phyloP scores from a whole-genome alignment of 2,329 filamentous ascomycete genomes.

The Gyromitra esculenta region DNA sequence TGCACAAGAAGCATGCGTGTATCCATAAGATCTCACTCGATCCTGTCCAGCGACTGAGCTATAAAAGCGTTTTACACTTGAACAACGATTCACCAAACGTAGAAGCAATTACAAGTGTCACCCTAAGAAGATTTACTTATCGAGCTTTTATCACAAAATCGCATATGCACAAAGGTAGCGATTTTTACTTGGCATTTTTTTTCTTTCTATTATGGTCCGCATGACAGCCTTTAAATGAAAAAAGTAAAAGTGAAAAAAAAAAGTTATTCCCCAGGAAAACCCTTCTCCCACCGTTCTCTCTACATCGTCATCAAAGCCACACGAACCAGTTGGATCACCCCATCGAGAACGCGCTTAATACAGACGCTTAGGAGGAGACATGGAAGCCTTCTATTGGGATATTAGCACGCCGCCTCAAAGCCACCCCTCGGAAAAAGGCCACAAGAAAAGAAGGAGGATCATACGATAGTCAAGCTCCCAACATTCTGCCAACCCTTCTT shows the following conservation, averaged over 20 bases:
- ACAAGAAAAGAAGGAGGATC: not conserved
- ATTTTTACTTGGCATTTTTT: not conserved
- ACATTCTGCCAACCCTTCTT: slow-evolving; percentile 99
- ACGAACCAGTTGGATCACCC: slow-evolving; percentile 17
- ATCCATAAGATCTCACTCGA: not conserved
- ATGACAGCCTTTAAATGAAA: slow-evolving; percentile 22
- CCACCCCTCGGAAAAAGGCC: too few relatives aligned
- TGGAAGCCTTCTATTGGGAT: slow-evolving; percentile 82
- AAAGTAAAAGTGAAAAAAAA: slow-evolving; percentile 7
- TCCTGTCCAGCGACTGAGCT: too few relatives aligned
- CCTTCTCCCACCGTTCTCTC: slow-evolving; percentile 6
- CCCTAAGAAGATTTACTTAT: not conserved
- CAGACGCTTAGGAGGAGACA: slow-evolving; percentile 97
- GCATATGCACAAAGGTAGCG: not conserved
- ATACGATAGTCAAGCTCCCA: slow-evolving; percentile 89
- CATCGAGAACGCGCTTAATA: slow-evolving; percentile 74
- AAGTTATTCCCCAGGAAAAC: slow-evolving; percentile 33
- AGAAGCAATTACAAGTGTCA: not conserved
- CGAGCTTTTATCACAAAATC: not conserved
- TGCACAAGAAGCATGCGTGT: not conserved
- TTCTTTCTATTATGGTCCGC: slow-evolving; percentile 30
- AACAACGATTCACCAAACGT: too few relatives aligned
- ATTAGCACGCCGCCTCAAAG: slow-evolving; percentile 28
- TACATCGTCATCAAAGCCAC: slow-evolving; percentile 23
- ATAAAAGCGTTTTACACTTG: too few relatives aligned